Conservation (phyloP, 306 rosid genomes). For the Prunus fruticosa region DNA sequence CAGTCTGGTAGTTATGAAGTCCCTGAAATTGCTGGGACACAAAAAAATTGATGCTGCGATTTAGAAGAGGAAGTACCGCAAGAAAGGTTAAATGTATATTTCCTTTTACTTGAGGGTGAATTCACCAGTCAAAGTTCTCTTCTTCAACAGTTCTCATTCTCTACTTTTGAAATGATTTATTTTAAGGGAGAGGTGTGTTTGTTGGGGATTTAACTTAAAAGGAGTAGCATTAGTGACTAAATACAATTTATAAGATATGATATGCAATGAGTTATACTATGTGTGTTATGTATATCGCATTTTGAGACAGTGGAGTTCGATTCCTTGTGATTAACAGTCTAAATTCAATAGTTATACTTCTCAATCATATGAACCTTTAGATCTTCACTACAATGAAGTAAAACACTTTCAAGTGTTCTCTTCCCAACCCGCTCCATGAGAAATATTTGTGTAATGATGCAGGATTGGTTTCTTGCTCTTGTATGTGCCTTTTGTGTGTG, state of each 20-base stretch:
- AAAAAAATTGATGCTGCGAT: constrained; percentile 62
- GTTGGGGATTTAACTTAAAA: neutral
- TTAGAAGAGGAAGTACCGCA: constrained; percentile 81
- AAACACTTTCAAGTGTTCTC: too few species aligned
- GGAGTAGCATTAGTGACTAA: neutral
- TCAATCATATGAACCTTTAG: too few species aligned
- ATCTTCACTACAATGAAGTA: too few species aligned
- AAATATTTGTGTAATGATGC: too few species aligned
- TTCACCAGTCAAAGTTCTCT: neutral
- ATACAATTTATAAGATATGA: neutral
- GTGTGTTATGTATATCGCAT: neutral
- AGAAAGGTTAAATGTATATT: constrained; percentile 43
- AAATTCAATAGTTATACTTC: too few species aligned
- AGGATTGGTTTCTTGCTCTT: neutral
- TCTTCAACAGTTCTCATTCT: too few species aligned
- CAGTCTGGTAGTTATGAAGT: constrained; percentile 81
- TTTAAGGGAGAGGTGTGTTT: neutral
- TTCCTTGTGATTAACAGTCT: neutral
- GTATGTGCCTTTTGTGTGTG: neutral
- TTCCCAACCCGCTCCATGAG: too few species aligned
- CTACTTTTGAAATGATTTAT: neutral
- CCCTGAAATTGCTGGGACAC: constrained; percentile 77
- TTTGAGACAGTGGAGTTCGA: too few species aligned
- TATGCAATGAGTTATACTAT: neutral
- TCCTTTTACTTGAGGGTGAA: neutral